Evolutionary conservation across 805 yeast genomes (phyloP), one percentile per base, ranked within the genome.

Genomic region (Yarrowia sp.): DNA sequence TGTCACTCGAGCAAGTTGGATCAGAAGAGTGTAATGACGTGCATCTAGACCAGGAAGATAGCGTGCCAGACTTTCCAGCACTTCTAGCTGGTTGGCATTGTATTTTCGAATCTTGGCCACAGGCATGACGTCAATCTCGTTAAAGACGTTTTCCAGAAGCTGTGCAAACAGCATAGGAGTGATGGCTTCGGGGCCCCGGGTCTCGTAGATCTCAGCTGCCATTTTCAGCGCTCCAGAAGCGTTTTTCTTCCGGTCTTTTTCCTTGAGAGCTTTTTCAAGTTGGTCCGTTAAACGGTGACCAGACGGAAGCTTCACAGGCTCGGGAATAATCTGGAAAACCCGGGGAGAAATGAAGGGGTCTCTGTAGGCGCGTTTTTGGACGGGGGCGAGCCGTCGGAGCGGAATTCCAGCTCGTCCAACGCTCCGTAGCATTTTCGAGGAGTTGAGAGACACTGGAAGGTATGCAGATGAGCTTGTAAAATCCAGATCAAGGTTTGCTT

Each of bases 391-490:
- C 22, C 59, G 43, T 22, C 16, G 16, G 3, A 36, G 43, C 43
- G 59, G 43, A 9, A 22, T 35, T 10, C 10, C 59, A n/a, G 59
- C 59, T 33, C 59, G 43, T 33, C 41, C 41, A n/a, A 32, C 35
- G 33, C 59, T 51, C 59, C 59, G 21, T 35, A 51, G 43, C 59
- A 51, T 51, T 22, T 48, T 46, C 51, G 54, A 24, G 36, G 43
- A n/a, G 54, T 19, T 32, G 38, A 48, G 22, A 48, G 54, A 48
- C 26, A 4, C 38, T 22, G 11, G 24, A n/a, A 33, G 22, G 59
- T n/a, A n/a, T n/a, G n/a, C n/a, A n/a, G n/a, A n/a, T n/a, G n/a
- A n/a, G n/a, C n/a, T n/a, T n/a, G n/a, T n/a, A 22, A 35, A 35
- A 19, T 14, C 32, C 59, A 32, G 54, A 48, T 48, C 54, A 48